A percentile compares a stretch with the other conserved stretches of the same genome.
Evolutionary conservation across 768 basidiomycete genomes (phyloP).

Genomic region (Daedalea quercina): DNA sequence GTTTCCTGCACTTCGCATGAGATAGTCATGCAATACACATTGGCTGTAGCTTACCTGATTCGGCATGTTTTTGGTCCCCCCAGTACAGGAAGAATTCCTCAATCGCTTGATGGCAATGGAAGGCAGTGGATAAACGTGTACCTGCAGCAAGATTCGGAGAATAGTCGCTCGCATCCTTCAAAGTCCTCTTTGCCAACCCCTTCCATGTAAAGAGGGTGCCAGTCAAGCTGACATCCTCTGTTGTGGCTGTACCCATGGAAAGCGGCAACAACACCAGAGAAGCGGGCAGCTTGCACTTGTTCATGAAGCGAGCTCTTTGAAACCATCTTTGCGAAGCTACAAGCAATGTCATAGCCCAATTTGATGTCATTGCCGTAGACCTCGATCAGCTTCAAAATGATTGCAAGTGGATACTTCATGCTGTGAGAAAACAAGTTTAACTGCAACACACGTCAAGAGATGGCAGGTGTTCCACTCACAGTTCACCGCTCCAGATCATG

Average conservation of each 20-base stretch:
- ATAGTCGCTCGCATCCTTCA: slow-evolving; percentile 23
- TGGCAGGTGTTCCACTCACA: slow-evolving; percentile 14
- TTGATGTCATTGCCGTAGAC: slow-evolving; percentile 12
- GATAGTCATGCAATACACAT: neutral
- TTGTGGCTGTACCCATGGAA: slow-evolving; percentile 27
- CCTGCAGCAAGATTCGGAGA: slow-evolving; percentile 15
- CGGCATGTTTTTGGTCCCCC: slow-evolving; percentile 16
- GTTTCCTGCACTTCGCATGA: neutral
- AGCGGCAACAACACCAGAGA: slow-evolving; percentile 16
- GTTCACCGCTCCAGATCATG: slow-evolving; percentile 22
- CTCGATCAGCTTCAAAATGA: slow-evolving; percentile 11
- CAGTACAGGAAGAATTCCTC: slow-evolving; percentile 16
- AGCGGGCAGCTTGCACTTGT: neutral
- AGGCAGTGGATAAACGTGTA: slow-evolving; percentile 17
- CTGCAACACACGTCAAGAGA: too few species aligned
- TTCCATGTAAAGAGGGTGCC: slow-evolving; percentile 21
- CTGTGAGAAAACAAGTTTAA: slow-evolving; percentile 2
- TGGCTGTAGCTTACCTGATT: slow-evolving; percentile 19
- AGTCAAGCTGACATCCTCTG: slow-evolving; percentile 20
- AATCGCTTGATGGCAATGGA: slow-evolving; percentile 24
- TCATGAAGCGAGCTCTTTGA: slow-evolving; percentile 12
- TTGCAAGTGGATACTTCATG: slow-evolving; percentile 17
- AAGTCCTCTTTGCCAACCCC: slow-evolving; percentile 22
- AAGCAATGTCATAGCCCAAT: slow-evolving; percentile 23
- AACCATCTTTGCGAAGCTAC: slow-evolving; percentile 16